Conservation (phyloP, 345 rosid species). For the Euphorbia pulcherrima region DNA sequence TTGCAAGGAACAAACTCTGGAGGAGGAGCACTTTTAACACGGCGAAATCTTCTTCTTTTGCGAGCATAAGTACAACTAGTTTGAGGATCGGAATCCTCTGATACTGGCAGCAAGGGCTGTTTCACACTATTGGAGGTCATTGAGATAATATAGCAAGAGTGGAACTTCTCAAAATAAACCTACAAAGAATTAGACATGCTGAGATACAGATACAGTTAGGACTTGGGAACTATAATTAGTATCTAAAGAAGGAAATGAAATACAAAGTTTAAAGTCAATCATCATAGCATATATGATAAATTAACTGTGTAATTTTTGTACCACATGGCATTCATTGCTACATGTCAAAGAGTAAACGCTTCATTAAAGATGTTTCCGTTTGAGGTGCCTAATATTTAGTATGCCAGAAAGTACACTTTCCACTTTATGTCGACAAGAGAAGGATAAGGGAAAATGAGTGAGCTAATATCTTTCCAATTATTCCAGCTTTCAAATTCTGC, state of each 20-base stretch:
- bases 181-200: conserved; percentile 15
- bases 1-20: conserved; percentile 36
- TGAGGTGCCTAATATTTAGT: not conserved
- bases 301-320: not conserved
- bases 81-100: conserved; percentile 24
- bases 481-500: not conserved
- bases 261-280: not conserved
- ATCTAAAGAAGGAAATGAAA: not conserved
- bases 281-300: not conserved
- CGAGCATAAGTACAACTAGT: conserved; percentile 21
- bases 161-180: conserved; percentile 12
- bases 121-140: conserved; percentile 53
- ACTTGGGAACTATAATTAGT: not conserved
- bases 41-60: conserved; percentile 47
- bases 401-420: not conserved
- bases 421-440: not conserved
- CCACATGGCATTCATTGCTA: not conserved
- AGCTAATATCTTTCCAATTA: not conserved
- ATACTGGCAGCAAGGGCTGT: conserved; percentile 47
- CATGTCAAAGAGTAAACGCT: not conserved
- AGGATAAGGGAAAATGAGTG: not conserved
- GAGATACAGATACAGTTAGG: too few relatives aligned
- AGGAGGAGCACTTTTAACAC: conserved; percentile 66
- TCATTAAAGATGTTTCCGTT: not conserved
- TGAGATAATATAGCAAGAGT: conserved; percentile 10